phyloP scores from a whole-genome alignment of 2,329 filamentous ascomycete genomes.

The Aureobasidium sp. region DNA sequence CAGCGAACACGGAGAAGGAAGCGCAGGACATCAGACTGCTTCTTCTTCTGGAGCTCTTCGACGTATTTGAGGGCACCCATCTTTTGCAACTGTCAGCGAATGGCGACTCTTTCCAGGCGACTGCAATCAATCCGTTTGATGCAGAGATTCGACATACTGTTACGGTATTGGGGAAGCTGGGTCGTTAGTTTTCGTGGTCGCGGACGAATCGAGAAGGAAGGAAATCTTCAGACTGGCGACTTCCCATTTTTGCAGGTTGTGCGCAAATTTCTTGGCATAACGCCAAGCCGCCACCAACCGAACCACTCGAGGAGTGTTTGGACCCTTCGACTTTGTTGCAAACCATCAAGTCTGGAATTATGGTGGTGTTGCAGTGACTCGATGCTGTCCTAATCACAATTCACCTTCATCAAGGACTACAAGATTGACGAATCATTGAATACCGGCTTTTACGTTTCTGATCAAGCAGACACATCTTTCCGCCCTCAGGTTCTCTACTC shows the following conservation, averaged over 20 bases:
- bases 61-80: constrained; percentile 99
- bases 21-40: constrained; percentile 99
- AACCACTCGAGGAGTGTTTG: neutral
- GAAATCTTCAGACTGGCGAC: neutral
- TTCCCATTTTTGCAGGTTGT: neutral
- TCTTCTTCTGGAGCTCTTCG: constrained; percentile 99
- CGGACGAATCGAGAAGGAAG: neutral
- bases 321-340: neutral
- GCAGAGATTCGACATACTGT: constrained; percentile 6
- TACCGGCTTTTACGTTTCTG: no score
- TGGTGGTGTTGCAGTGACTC: no score
- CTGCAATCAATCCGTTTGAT: neutral
- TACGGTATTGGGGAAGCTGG: constrained; percentile 5
- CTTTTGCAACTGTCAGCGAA: constrained; percentile 33
- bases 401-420: no score
- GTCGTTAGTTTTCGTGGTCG: constrained; percentile 6
- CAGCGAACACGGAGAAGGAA: constrained; percentile 99
- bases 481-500: no score
- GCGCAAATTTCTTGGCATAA: neutral
- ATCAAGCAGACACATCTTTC: no score
- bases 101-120: neutral
- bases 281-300: constrained; percentile 1
- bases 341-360: no score
- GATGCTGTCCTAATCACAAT: neutral
- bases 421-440: no score